phyloP scores from a whole-genome alignment of 2,329 filamentous ascomycete species.

The Domatiomyces catenatus region DNA sequence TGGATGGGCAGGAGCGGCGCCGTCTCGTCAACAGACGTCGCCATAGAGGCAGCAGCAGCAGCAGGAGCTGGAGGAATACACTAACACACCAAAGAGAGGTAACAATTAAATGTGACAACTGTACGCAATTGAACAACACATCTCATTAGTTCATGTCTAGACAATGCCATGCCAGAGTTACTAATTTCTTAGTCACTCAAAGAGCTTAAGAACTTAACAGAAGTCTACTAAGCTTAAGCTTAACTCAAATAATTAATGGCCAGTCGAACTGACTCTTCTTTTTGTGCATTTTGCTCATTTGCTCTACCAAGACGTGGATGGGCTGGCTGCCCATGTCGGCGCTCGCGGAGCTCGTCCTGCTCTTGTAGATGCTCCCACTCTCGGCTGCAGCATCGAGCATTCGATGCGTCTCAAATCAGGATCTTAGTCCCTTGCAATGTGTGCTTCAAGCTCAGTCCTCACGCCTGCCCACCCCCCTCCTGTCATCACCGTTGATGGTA shows the following conservation, averaged over 20 bases:
- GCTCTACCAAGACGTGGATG: neutral
- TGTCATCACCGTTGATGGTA: neutral
- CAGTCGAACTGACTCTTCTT: neutral
- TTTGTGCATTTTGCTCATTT: neutral
- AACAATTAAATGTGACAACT: too few relatives aligned
- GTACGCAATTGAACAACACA: too few relatives aligned
- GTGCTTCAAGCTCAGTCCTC: neutral
- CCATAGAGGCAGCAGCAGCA: slow-evolving; percentile 5
- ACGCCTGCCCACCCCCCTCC: neutral
- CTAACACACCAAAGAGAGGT: too few relatives aligned
- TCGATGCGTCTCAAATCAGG: neutral
- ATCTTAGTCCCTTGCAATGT: neutral
- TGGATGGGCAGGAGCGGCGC: slow-evolving; percentile 28
- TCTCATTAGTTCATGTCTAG: too few relatives aligned
- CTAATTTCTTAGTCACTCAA: too few relatives aligned
- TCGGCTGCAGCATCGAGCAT: neutral
- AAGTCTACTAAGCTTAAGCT: too few relatives aligned
- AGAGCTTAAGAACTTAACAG: too few relatives aligned
- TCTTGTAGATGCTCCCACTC: neutral
- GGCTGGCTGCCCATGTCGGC: neutral
- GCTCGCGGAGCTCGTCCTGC: neutral
- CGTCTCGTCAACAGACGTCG: slow-evolving; percentile 25
- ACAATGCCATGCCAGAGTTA: too few relatives aligned
- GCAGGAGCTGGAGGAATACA: slow-evolving; percentile 19
- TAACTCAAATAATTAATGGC: too few relatives aligned